phyloP scores from a whole-genome alignment of 2,329 filamentous ascomycete genomes.

The Scedosporium boydii region DNA sequence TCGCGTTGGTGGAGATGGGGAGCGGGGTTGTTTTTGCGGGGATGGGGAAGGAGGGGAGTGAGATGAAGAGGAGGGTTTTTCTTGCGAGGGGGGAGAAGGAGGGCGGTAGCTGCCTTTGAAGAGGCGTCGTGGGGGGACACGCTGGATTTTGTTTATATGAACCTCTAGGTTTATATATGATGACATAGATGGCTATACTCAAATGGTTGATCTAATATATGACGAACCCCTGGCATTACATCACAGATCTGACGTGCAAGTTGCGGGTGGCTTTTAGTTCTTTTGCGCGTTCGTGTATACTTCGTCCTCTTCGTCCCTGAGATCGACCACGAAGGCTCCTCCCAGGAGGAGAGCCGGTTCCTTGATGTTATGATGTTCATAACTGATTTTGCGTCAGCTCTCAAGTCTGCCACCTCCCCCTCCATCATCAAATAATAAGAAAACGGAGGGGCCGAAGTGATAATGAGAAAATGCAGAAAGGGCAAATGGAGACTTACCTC shows the following conservation, averaged over 20 bases:
- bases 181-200: no score
- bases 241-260: not conserved
- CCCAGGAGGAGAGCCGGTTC: constrained; percentile 75
- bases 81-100: constrained; percentile 16
- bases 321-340: constrained; percentile 53
- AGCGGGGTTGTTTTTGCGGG: constrained; percentile 35
- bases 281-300: constrained; percentile 5
- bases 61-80: constrained; percentile 30
- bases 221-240: not conserved
- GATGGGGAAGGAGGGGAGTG: constrained; percentile 23
- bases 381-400: constrained; percentile 34
- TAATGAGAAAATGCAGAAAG: not conserved
- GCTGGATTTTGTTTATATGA: no score
- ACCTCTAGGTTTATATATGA: no score
- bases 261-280: not conserved
- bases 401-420: not conserved
- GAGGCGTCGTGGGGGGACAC: no score
- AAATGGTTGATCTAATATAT: not conserved
- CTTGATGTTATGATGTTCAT: constrained; percentile 68
- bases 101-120: not conserved
- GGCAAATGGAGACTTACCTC: constrained; percentile 40
- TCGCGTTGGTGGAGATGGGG: constrained; percentile 45
- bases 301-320: constrained; percentile 16
- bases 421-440: constrained; percentile 7
- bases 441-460: not conserved